phyloP scores from a whole-genome alignment of 75 land plant genomes.

The Ceratopteris richardii region DNA sequence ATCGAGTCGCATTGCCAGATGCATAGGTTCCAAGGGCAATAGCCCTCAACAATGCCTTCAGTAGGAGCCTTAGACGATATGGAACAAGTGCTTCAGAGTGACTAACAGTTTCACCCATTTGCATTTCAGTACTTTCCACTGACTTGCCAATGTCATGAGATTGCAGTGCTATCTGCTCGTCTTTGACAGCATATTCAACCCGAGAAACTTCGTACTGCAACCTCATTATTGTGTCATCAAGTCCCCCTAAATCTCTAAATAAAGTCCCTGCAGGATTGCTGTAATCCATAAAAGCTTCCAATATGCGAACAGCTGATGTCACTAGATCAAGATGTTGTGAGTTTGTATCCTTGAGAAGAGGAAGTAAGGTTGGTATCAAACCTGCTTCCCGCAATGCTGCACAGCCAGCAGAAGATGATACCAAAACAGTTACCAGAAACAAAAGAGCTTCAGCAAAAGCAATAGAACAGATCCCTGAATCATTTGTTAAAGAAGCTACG shows the following conservation, averaged over 20 bases:
- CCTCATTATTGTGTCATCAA: conserved; percentile 69
- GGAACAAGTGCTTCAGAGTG: conserved; percentile 51
- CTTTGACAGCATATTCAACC: conserved; percentile 39
- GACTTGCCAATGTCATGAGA: conserved; percentile 28
- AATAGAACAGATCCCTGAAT: conserved; percentile 48
- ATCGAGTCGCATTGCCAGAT: conserved; percentile 57
- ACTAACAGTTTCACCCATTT: conserved; percentile 14
- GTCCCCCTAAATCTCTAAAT: conserved; percentile 86
- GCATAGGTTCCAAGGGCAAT: conserved; percentile 91
- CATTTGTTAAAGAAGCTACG: conserved; percentile 48
- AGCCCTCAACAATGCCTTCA: conserved; percentile 80
- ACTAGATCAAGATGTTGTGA: conserved; percentile 80
- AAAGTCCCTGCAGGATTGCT: conserved; percentile 84
- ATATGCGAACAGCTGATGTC: conserved; percentile 73
- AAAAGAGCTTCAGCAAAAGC: conserved; percentile 81
- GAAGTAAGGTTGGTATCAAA: conserved; percentile 76
- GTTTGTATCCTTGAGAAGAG: conserved; percentile 71
- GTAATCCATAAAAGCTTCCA: conserved; percentile 93
- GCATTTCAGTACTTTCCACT: conserved; percentile 18
- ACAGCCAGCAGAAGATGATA: conserved; percentile 88
- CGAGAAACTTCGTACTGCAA: conserved; percentile 63
- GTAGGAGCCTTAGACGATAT: conserved; percentile 51
- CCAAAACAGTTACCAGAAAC: conserved; percentile 66
- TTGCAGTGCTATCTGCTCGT: conserved; percentile 21
- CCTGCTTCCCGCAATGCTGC: conserved; percentile 86